Evolutionary conservation across 2,329 filamentous ascomycete genomes (phyloP), one percentile per base, ranked within the genome.

Genomic region (Aspergillus arachidicola): DNA sequence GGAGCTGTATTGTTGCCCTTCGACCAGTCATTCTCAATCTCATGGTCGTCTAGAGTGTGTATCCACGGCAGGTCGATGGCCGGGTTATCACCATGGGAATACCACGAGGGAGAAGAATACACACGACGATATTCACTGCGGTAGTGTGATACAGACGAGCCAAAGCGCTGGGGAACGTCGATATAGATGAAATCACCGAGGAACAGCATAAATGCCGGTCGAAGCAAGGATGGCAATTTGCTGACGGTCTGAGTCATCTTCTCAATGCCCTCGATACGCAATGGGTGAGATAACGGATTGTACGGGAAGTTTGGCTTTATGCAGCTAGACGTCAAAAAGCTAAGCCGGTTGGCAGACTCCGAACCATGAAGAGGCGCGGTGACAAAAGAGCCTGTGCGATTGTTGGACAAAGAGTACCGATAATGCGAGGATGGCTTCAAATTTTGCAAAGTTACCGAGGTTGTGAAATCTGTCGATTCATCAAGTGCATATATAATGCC

Each of bases 81-180:
- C 60, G 93, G 89, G 69, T 90, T 84, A 0, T 88, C 88, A 12
- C 91, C 88, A 0, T 87, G 81, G 1, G 86, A 63, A 16, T 66
- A 83, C 95, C 95, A 99, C 68, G 97, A 94, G 0, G 94, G 94
- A 2, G 94, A 97, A 0, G 92, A 91, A 73, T 99, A 99, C n/a
- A 97, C 89, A 71, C 96, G 93, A 23, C 94, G 89, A 74, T 99
- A 99, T 74, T 97, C 93, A 73, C 92, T 88, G 57, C 94, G 87
- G 76, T 97, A 99, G 71, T 93, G 88, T 59, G 92, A 88, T 1
- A 84, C 81, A 0, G 87, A 85, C 46, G 85, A 87, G 12, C 93
- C 93, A 74, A 94, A 91, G 11, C 91, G 88, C 55, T 88, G 85
- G 0, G 94, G 94, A 0, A 98, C 94, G 72, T 99, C 95, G 51